phyloP scores from a whole-genome alignment of 495 filamentous ascomycete genomes.

The Xylaria castorea region DNA sequence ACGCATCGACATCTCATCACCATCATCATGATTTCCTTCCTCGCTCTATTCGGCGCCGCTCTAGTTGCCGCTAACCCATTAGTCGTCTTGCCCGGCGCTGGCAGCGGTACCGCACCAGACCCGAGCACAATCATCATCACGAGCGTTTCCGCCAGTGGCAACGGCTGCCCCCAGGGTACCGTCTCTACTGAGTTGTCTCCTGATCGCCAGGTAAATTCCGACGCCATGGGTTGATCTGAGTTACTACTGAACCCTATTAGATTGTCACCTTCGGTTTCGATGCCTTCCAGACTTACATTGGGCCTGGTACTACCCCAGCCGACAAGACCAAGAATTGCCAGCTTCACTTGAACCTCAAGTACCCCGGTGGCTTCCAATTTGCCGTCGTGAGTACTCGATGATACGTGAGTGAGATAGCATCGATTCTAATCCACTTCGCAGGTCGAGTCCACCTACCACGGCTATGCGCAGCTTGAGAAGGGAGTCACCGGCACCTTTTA shows the following conservation, averaged over 20 bases:
- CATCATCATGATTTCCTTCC: constrained; percentile 54
- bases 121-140: constrained; percentile 55
- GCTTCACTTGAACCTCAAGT: constrained; percentile 63
- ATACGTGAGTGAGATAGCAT: background rate
- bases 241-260: constrained; percentile 34
- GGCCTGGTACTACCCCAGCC: constrained; percentile 46
- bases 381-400: constrained; percentile 41
- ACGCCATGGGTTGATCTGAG: constrained; percentile 30
- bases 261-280: constrained; percentile 65
- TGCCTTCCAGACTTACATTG: constrained; percentile 63
- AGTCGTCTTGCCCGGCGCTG: constrained; percentile 40
- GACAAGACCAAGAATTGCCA: constrained; percentile 66
- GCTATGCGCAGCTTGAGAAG: constrained; percentile 59
- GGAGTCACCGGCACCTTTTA: constrained; percentile 63
- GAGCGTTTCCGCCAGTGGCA: constrained; percentile 65
- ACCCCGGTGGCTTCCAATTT: constrained; percentile 66
- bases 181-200: constrained; percentile 57
- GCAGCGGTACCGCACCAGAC: constrained; percentile 42
- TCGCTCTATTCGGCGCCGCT: constrained; percentile 53
- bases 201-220: constrained; percentile 54
- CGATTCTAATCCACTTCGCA: background rate
- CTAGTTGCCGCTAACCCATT: constrained; percentile 55
- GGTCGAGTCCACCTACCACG: constrained; percentile 62
- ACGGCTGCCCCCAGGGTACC: constrained; percentile 61
- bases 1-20: constrained; percentile 20